A percentile compares a stretch with the other conserved stretches of the same genome.
phyloP scores from a whole-genome alignment of 176 grass and related monocot genomes.

The Rhynchospora breviuscula region DNA sequence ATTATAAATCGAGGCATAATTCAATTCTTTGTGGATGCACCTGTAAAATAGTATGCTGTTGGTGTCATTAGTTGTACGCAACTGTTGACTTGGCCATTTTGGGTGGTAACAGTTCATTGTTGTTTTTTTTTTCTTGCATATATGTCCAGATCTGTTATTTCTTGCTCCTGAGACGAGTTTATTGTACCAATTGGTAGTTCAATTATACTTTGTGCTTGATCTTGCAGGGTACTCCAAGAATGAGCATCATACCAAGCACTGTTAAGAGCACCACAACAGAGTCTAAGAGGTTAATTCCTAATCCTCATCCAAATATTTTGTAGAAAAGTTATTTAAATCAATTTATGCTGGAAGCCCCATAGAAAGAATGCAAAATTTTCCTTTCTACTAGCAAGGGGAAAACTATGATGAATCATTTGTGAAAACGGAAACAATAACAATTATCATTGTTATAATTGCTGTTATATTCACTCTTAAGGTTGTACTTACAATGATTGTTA shows the following conservation, averaged over 20 bases:
- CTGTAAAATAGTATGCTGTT: background rate
- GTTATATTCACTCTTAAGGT: background rate
- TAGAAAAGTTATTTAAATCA: background rate
- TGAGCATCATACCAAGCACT: slow-evolving; percentile 29
- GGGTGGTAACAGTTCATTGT: background rate
- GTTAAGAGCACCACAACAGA: slow-evolving; percentile 39
- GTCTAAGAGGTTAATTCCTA: slow-evolving; percentile 53
- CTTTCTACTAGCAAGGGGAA: slow-evolving; percentile 26
- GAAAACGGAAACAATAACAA: background rate
- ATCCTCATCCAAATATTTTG: background rate
- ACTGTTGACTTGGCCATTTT: slow-evolving; percentile 20
- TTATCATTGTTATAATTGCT: background rate
- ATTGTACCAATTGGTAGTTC: background rate
- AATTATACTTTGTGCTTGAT: background rate
- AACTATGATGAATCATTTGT: background rate
- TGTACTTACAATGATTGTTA: background rate
- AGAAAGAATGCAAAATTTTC: background rate
- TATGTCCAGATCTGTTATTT: slow-evolving; percentile 5
- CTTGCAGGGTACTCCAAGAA: slow-evolving; percentile 46
- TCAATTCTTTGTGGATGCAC: background rate
- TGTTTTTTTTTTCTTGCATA: background rate
- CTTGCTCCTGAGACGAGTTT: slow-evolving; percentile 4
- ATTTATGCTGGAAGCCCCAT: background rate
- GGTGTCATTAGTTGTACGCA: slow-evolving; percentile 17
- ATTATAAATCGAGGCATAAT: background rate